Evolutionary conservation across 1,284 basidiomycete genomes (phyloP), one percentile per base, ranked within the genome.

Genomic region (Microstroma glucosiphilum): DNA sequence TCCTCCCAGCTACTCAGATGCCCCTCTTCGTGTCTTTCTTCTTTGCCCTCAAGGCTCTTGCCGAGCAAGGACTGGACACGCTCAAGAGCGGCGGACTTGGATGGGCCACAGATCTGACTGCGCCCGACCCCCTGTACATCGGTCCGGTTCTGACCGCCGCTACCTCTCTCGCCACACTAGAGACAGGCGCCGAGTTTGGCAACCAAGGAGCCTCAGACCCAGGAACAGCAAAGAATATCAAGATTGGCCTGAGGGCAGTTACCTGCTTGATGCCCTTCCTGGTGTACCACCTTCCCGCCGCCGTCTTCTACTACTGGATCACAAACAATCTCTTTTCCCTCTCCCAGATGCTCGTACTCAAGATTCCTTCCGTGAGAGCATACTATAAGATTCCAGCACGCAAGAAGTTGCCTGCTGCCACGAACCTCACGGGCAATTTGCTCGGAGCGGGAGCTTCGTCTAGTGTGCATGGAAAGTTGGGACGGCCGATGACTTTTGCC

Each of bases 21-120:
- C 87, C 91, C 0, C 82, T 92, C 56, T 89, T 90, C 67, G 81
- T 96, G 56, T 86, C 88, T 30, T 83, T 92, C 82, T 98, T 96
- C 84, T 88, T 92, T 69, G 91, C 86, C 15, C 79, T 96, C 56
- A 86, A 86, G 77, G 82, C 82, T 43, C 84, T 97, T 81, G 88
- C 88, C 62, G 82, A 83, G 56, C 79, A 87, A 25, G 90, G 89
- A 0, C 76, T 94, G 37, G 83, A 84, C 53, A 88, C 89, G 78
- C 80, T 97, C 70, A 84, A 86, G 69, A 82, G 86, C 66, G 92
- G 91, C 63, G 92, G 93, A 0, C 80, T 92, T 17, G 82, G 80
- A 51, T 88, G 88, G 83, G 80, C 94, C 42, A 85, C 86, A 0
- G 89, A 96, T 79, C 80, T 98, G 63, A 91, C 91, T 0, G 77